Percentiles rank a stretch among this genome's conserved stretches.
Conservation (phyloP, 768 basidiomycete genomes). For the Tylopilus sp. region DNA sequence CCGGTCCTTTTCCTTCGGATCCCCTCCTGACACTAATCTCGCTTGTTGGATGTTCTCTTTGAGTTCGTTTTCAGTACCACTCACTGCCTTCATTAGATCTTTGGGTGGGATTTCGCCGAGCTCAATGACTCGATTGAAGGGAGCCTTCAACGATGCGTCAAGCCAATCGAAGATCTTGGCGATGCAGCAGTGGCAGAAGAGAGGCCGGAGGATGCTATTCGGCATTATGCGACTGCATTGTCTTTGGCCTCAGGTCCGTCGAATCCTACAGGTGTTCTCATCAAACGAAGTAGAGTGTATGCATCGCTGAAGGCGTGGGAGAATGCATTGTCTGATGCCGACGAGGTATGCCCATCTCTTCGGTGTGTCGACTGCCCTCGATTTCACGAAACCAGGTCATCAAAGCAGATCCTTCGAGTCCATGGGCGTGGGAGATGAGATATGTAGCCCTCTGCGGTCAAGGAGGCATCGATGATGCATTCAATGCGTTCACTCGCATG, state of each 20-base stretch:
- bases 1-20: not conserved
- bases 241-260: not conserved
- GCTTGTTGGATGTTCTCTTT: not conserved
- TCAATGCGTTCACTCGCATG: not conserved
- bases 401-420: not conserved
- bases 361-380: not conserved
- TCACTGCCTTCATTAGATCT: not conserved
- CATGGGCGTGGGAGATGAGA: no score
- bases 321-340: not conserved
- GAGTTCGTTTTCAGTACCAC: not conserved
- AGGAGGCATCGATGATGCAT: not conserved
- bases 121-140: not conserved
- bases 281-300: not conserved
- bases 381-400: not conserved
- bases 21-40: not conserved
- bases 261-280: not conserved
- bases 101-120: not conserved
- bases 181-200: not conserved
- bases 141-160: not conserved
- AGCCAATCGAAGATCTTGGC: not conserved
- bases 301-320: not conserved
- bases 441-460: no score
- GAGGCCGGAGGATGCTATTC: not conserved
- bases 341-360: not conserved
- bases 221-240: not conserved